Evolutionary conservation across 495 filamentous ascomycete genomes (phyloP), one percentile per base, ranked within the genome.

Genomic region (Penicillium maclennaniae): DNA sequence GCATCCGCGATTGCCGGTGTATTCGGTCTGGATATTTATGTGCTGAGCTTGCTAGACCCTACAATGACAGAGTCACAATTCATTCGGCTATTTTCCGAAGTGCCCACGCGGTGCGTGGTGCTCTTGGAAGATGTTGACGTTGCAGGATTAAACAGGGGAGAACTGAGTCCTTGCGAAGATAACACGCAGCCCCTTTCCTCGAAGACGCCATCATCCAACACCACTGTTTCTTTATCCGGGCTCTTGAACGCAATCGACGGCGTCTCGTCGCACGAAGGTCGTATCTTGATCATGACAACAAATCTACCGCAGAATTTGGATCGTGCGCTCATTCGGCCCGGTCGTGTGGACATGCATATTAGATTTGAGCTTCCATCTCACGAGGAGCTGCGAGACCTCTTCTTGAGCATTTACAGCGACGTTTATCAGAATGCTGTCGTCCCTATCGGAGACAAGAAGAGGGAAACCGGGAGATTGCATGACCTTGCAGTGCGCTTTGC

Each of bases 211-310:
- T 12, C 31, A 14, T 10, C 31, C 14, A 34, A 14, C 8, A 34
- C 31, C 14, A 3, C 31, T 34, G 31, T 34, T 3, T 34, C 51
- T 83, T 74, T 92, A 7, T 91, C 88, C 0, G 88, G 87, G 0
- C 75, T 95, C 0, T 75, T 95, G n/a, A 93, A 95, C 66, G 82
- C 80, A 42, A 87, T 95, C 53, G 89, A 95, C 59, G 89, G 89
- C 25, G 89, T 92, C 0, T 86, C 86, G 7, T 86, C 85, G 2
- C 86, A 91, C 49, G 89, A 92, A 69, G 89, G 89, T 23, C 80
- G 87, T 25, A 79, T 92, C 8, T 77, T 93, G 7, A 82, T 93
- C 69, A 90, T 93, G 84, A 93, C 89, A 0, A 92, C 87, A 20
- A 95, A 95, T 66, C 78, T 84, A 49, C 85, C 84, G 1, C 86